These are phyloP conservation scores for Linum tenue DNA, from an alignment of 345 rosid genomes.

Conservation along the genomic window DNA sequence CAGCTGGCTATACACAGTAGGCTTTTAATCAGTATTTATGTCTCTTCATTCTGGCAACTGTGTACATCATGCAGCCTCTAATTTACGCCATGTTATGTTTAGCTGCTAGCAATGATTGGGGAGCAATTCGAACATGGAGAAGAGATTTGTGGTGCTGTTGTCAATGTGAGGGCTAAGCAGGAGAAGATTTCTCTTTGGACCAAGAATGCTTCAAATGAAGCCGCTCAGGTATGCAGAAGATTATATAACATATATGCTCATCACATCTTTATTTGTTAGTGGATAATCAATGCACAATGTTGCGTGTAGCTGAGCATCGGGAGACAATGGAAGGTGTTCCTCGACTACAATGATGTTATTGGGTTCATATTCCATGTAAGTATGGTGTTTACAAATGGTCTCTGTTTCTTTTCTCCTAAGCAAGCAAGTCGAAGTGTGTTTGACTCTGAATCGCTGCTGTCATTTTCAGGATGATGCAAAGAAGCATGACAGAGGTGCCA, in stretches of 20 bases:
- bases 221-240: conserved; percentile 53
- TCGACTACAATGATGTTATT: conserved; percentile 55
- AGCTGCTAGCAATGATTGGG: conserved; percentile 71
- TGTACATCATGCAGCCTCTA: neutral
- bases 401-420: neutral
- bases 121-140: conserved; percentile 89
- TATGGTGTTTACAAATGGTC: neutral
- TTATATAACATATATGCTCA: too few relatives aligned
- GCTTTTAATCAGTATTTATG: neutral
- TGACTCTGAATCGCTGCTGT: neutral
- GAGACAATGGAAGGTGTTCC: conserved; percentile 79
- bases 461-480: conserved; percentile 69
- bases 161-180: conserved; percentile 51
- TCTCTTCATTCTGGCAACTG: neutral
- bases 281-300: conserved; percentile 11
- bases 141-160: conserved; percentile 93
- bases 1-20: conserved; percentile 70
- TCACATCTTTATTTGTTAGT: neutral
- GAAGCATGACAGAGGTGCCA: conserved; percentile 46
- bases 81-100: neutral
- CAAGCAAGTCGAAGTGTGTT: neutral
- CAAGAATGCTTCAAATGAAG: conserved; percentile 78
- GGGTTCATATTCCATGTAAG: conserved; percentile 84
- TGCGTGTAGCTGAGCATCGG: conserved; percentile 70
- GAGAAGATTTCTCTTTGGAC: conserved; percentile 86